Percentiles rank a stretch among this genome's conserved stretches.
Evolutionary conservation across 306 rosid genomes (phyloP).

Genomic region (Cicer chorassanicum): DNA sequence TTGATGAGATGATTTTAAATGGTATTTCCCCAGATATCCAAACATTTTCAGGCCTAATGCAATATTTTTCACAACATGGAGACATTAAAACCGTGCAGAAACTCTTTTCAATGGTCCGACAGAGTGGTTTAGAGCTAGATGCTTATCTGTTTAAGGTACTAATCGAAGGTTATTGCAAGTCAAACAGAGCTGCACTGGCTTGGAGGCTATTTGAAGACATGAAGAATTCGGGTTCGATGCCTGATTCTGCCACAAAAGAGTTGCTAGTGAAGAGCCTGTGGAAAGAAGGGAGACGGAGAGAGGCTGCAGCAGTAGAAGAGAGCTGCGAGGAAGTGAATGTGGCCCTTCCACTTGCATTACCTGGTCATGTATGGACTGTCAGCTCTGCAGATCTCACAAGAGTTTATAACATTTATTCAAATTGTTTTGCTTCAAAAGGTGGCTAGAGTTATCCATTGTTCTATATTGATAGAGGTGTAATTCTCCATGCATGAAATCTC

Average conservation of each 20-base stretch:
- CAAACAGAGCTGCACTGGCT: conserved; percentile 72
- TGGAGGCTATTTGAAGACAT: conserved; percentile 79
- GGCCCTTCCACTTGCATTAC: conserved; percentile 61
- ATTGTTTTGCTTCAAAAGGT: conserved; percentile 51
- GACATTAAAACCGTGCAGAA: conserved; percentile 76
- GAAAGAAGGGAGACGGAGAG: conserved; percentile 83
- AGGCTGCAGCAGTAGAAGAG: conserved; percentile 79
- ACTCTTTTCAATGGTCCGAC: conserved; percentile 74
- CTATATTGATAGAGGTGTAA: conserved; percentile 11
- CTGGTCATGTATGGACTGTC: conserved; percentile 77
- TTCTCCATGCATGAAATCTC: conserved; percentile 28
- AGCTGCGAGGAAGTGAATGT: conserved; percentile 58
- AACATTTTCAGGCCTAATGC: conserved; percentile 77
- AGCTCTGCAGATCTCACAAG: conserved; percentile 70
- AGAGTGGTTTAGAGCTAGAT: conserved; percentile 71
- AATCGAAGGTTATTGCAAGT: conserved; percentile 80
- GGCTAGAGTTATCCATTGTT: conserved; percentile 43
- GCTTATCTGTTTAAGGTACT: conserved; percentile 69
- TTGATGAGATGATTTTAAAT: conserved; percentile 75
- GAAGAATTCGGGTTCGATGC: conserved; percentile 62
- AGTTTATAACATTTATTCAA: conserved; percentile 65
- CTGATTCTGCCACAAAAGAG: conserved; percentile 73
- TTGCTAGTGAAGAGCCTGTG: conserved; percentile 86
- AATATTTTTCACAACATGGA: conserved; percentile 62
- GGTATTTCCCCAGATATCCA: conserved; percentile 77